Base-by-base conservation (phyloP, 441 rosid species). In the Adansonia gregorii region DNA sequence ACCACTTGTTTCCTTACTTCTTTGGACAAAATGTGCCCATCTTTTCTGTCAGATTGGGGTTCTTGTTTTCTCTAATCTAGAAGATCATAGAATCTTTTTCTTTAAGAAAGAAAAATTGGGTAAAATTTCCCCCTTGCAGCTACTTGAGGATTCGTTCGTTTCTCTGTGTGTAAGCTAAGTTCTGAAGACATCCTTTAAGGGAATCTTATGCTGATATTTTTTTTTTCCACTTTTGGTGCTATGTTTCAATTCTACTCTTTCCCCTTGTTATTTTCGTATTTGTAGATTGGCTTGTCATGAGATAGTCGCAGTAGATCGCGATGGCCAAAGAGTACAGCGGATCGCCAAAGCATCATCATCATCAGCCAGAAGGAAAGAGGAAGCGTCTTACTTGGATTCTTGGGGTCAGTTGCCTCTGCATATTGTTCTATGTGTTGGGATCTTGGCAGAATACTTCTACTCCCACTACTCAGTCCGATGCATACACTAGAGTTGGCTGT, bases 361-460 rank as follows among this genome's bases (percentile, higher is more conserved):
- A 85, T 73, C 90, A 89, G 52, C 85, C 84, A 31, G 97, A 93
- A 78, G 77, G 87, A 9, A 90, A 87, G 81, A 87, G 90, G 82
- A 94, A 76, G 82, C 90, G 92, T 56, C 85, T 95, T 41, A 89
- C 93, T 55, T 90, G 90, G 95, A 78, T 93, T 49, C 81, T 92
- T 1, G 96, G 92, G 46, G 90, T 90, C 14, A 87, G 97, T 39
- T 93, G 93, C 54, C 95, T 95, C 48, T 95, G 98, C 78, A 82
- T 92, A 67, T 69, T 94, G 82, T 95, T 89, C 72, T 93, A 93
- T 72, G 85, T 88, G 77, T 71, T 95, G 81, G 97, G 99, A 58
- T 89, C 97, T 52, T 93, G 98, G 99, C 97, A 91, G 85, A 88
- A 74, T 70, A 83, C 84, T 39, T 66, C 82, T 2, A 72, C 82